A percentile compares a stretch with the other conserved stretches of the same genome.
Conservation (phyloP, 176 grass and related monocot genomes). For the Canna indica region DNA sequence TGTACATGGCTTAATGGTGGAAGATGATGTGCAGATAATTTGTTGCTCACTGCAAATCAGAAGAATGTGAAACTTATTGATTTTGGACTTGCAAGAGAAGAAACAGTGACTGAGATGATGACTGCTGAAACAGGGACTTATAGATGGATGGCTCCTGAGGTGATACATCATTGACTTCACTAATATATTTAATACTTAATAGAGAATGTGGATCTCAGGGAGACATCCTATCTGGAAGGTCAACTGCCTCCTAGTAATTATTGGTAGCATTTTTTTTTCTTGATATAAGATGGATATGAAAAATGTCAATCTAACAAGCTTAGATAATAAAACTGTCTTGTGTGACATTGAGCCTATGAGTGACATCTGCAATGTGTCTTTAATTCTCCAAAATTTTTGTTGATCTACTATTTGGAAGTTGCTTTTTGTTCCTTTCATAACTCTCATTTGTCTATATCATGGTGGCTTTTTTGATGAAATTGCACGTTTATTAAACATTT, state of each 20-base stretch:
- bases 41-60: slow-evolving; percentile 90
- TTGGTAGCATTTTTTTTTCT: too few relatives aligned
- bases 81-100: slow-evolving; percentile 97
- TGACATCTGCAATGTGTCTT: background rate
- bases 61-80: slow-evolving; percentile 98
- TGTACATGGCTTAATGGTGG: background rate
- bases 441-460: background rate
- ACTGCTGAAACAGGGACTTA: slow-evolving; percentile 98
- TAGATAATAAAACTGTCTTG: too few relatives aligned
- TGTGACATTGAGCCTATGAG: too few relatives aligned
- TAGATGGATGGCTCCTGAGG: slow-evolving; percentile 99
- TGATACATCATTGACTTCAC: slow-evolving; percentile 6
- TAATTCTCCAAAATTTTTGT: background rate
- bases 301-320: too few relatives aligned
- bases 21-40: slow-evolving; percentile 68
- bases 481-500: too few relatives aligned
- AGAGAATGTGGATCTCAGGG: background rate
- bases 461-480: background rate
- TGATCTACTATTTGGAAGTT: background rate
- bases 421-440: background rate
- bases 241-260: background rate
- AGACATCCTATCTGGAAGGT: too few relatives aligned
- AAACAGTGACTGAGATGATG: slow-evolving; percentile 99
- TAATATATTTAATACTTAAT: background rate
- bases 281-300: too few relatives aligned